phyloP scores from a whole-genome alignment of 192 early-diverging fungal species.

The Chytriomyces confervae region DNA sequence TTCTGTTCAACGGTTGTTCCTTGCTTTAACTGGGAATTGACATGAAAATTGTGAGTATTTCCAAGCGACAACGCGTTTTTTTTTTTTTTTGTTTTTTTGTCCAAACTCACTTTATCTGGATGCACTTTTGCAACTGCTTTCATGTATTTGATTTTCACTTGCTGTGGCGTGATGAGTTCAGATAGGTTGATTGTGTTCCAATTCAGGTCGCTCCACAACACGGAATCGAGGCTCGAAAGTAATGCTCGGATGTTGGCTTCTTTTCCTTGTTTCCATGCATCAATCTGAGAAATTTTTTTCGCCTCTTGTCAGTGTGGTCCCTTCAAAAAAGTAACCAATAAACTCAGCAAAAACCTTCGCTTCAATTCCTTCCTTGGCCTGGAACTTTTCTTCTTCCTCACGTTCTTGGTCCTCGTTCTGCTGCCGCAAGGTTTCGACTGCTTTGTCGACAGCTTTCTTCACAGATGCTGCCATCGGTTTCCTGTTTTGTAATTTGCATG shows the following conservation, averaged over 20 bases:
- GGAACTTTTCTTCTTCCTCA: conserved; percentile 79
- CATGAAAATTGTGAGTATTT: neutral
- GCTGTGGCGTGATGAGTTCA: conserved; percentile 81
- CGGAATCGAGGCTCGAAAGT: conserved; percentile 75
- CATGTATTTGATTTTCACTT: conserved; percentile 94
- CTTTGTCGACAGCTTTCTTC: conserved; percentile 50
- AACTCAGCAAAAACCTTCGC: conserved; percentile 55
- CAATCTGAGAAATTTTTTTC: conserved; percentile 41
- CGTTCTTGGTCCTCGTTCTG: conserved; percentile 70
- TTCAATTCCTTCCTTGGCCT: conserved; percentile 81
- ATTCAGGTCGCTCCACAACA: conserved; percentile 77
- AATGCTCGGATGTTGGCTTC: conserved; percentile 90
- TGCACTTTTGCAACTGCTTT: conserved; percentile 90
- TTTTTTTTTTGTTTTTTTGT: neutral
- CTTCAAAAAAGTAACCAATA: conserved; percentile 9
- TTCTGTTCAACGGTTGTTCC: conserved; percentile 78
- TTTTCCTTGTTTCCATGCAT: conserved; percentile 83
- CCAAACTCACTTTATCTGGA: conserved; percentile 80
- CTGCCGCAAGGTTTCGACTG: conserved; percentile 76
- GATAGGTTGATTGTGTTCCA: conserved; percentile 81
- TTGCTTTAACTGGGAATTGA: conserved; percentile 49
- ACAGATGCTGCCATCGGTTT: conserved; percentile 35
- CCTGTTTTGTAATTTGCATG: neutral
- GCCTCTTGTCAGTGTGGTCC: neutral
- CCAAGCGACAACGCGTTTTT: too few relatives aligned